These are phyloP conservation scores for Prosopis cineraria DNA, from an alignment of 306 rosid genomes.

Conservation along the genomic window DNA sequence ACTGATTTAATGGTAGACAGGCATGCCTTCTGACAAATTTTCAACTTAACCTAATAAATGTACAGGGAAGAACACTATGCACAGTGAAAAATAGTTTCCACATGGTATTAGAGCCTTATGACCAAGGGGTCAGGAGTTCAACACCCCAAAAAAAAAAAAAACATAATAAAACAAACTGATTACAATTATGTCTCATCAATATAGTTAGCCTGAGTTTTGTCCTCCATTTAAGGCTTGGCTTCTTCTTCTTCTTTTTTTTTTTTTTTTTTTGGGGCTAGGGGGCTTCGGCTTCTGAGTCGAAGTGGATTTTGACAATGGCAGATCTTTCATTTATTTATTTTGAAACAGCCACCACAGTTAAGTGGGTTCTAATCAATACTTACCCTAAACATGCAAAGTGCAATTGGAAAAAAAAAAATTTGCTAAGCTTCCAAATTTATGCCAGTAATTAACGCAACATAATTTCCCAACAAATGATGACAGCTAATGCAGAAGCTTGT, in stretches of 20 bases:
- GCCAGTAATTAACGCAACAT: not conserved
- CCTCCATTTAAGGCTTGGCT: not conserved
- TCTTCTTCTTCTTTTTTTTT: no score
- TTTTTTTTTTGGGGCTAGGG: not conserved
- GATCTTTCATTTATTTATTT: not conserved
- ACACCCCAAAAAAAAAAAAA: no score
- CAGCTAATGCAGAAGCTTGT: constrained; percentile 30
- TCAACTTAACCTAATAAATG: not conserved
- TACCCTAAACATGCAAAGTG: constrained; percentile 7
- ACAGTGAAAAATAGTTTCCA: not conserved
- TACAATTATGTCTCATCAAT: not conserved
- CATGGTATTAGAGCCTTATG: not conserved
- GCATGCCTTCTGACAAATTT: not conserved
- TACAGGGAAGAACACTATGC: not conserved
- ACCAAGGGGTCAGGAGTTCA: not conserved
- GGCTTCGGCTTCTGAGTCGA: not conserved
- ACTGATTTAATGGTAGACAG: not conserved
- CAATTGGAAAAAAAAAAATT: constrained; percentile 4
- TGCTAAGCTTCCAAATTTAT: constrained; percentile 7
- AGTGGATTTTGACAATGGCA: not conserved
- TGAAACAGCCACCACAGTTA: not conserved
- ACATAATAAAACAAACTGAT: not conserved
- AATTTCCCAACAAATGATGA: not conserved
- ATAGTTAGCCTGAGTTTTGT: not conserved
- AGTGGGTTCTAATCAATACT: no score